Conservation (phyloP, 352 stramenopile species). For the Globisporangium iwayamae region DNA sequence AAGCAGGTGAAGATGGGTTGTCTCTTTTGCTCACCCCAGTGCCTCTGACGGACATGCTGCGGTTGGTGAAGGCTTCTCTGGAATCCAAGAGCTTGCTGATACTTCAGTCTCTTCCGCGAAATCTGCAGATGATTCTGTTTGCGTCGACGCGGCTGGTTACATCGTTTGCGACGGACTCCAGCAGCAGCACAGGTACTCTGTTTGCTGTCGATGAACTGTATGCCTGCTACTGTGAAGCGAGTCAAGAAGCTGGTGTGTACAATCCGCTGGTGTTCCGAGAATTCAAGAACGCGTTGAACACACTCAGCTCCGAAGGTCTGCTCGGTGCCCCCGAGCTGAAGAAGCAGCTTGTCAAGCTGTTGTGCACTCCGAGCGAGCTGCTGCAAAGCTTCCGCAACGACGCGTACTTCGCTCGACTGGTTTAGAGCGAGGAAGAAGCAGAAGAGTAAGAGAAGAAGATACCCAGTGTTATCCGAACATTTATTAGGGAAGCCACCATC, state of each 20-base stretch:
- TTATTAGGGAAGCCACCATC: constrained; percentile 5
- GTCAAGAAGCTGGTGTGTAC: constrained; percentile 62
- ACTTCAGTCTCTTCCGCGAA: constrained; percentile 65
- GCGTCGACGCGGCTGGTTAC: constrained; percentile 44
- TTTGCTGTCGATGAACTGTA: constrained; percentile 63
- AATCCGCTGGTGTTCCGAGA: constrained; percentile 55
- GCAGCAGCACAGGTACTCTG: constrained; percentile 27
- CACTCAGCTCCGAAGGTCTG: constrained; percentile 62
- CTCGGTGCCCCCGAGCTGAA: constrained; percentile 55
- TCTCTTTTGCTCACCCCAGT: constrained; percentile 26
- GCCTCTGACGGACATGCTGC: constrained; percentile 68
- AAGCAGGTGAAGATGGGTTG: constrained; percentile 7
- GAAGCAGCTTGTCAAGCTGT: constrained; percentile 74
- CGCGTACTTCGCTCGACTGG: constrained; percentile 66
- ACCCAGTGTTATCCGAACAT: constrained; percentile 3
- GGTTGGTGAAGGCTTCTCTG: constrained; percentile 65
- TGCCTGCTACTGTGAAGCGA: constrained; percentile 63
- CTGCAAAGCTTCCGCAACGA: constrained; percentile 71
- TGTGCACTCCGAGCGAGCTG: constrained; percentile 61
- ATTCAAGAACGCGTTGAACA: constrained; percentile 68
- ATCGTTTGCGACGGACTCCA: constrained; percentile 27
- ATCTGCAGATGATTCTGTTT: constrained; percentile 82
- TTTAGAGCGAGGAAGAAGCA: constrained; percentile 25
- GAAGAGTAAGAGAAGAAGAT: neutral
- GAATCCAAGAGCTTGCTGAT: constrained; percentile 58